Conservation (phyloP, 164 flowering plant genomes). For the Dillenia suffruticosa region DNA sequence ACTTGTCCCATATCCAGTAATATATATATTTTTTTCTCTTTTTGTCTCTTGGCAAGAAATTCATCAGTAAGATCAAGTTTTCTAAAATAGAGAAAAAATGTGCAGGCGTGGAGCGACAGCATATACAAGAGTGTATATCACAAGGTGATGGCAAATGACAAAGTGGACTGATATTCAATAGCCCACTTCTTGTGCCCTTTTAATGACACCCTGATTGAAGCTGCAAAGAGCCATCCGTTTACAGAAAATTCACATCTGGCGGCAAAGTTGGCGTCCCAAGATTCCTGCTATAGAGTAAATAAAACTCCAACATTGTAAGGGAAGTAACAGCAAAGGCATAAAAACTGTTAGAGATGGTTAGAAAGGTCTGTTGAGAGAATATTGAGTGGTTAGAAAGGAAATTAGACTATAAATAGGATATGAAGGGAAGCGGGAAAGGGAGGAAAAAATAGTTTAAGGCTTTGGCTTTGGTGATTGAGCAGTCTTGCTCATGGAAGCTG, state of each 20-base stretch:
- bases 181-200: conserved; percentile 85
- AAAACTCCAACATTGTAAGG: conserved; percentile 3
- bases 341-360: too few species aligned
- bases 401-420: too few species aligned
- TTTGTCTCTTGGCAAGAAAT: too few species aligned
- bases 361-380: too few species aligned
- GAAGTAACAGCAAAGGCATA: too few species aligned
- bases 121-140: conserved; percentile 74
- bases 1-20: neutral
- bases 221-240: conserved; percentile 49
- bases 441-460: too few species aligned
- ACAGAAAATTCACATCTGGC: conserved; percentile 66
- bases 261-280: conserved; percentile 67
- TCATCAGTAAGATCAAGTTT: too few species aligned
- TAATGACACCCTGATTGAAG: conserved; percentile 50
- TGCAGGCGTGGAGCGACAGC: conserved; percentile 86
- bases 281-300: conserved; percentile 31
- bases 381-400: too few species aligned
- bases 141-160: conserved; percentile 55
- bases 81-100: neutral
- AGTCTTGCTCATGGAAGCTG: too few species aligned
- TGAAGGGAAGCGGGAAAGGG: too few species aligned
- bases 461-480: too few species aligned
- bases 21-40: conserved; percentile 20
- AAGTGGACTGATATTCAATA: conserved; percentile 60